These are phyloP conservation scores for Gossypium lobatum DNA, from an alignment of 441 rosid genomes.

Conservation along the genomic window DNA sequence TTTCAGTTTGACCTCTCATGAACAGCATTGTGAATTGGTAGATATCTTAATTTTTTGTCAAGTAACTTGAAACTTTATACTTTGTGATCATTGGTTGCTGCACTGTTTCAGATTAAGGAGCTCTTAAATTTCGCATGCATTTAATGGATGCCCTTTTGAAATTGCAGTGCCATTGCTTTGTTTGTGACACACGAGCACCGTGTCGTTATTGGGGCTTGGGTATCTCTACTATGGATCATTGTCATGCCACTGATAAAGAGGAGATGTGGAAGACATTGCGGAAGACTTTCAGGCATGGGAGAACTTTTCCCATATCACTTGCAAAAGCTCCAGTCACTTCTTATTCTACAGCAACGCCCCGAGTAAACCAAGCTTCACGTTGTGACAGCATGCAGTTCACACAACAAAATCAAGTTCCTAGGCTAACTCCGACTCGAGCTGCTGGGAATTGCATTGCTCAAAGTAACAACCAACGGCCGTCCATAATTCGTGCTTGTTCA, in stretches of 20 bases:
- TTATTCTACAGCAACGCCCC: slow-evolving; percentile 20
- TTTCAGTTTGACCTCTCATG: slow-evolving; percentile 57
- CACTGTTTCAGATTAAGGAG: background rate
- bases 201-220: slow-evolving; percentile 63
- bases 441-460: slow-evolving; percentile 5
- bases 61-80: background rate
- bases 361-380: slow-evolving; percentile 21
- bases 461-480: slow-evolving; percentile 16
- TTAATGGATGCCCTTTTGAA: background rate
- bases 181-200: slow-evolving; percentile 77
- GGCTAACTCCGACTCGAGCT: slow-evolving; percentile 9
- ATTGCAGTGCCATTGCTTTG: slow-evolving; percentile 87
- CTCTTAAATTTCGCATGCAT: background rate
- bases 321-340: slow-evolving; percentile 15
- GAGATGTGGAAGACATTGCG: slow-evolving; percentile 58
- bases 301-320: slow-evolving; percentile 21
- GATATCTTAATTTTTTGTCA: background rate
- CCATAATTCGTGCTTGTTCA: slow-evolving; percentile 35
- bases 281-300: slow-evolving; percentile 36
- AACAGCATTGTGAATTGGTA: slow-evolving; percentile 62
- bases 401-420: slow-evolving; percentile 17
- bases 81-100: background rate
- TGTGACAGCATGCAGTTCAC: slow-evolving; percentile 14
- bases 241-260: slow-evolving; percentile 76
- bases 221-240: slow-evolving; percentile 41